Evolutionary conservation across 1,139 yeast species (phyloP).

Genomic region (Yarrowia galli): DNA sequence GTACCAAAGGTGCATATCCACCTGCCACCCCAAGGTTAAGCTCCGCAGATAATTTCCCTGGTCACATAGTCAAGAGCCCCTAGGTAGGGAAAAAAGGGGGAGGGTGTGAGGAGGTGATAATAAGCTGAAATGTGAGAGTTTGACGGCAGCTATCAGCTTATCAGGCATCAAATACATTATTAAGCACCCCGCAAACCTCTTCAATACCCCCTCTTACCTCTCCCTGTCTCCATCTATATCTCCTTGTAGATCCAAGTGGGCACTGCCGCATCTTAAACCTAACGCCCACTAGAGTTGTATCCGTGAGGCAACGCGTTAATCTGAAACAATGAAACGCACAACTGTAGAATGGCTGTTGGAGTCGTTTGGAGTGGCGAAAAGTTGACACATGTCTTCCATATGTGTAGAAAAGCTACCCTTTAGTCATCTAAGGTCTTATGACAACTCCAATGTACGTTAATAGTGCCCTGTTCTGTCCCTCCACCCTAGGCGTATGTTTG

Average conservation of each 20-base stretch:
- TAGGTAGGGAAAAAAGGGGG: slow-evolving; percentile 1
- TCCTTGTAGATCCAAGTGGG: slow-evolving; percentile 17
- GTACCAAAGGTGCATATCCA: not conserved
- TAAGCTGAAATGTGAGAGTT: not conserved
- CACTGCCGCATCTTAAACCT: slow-evolving; percentile 8
- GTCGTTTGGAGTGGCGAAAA: not conserved
- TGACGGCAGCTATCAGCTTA: not conserved
- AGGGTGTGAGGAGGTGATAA: not conserved
- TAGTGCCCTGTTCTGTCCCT: not conserved
- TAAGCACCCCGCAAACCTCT: too few relatives aligned
- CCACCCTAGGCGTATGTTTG: not conserved
- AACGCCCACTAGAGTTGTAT: not conserved
- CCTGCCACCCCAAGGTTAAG: not conserved
- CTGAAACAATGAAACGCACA: slow-evolving; percentile 17
- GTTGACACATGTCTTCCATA: not conserved
- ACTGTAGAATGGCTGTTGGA: not conserved
- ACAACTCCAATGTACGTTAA: too few relatives aligned
- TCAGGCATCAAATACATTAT: not conserved
- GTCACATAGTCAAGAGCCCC: slow-evolving; percentile 14
- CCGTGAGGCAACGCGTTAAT: slow-evolving; percentile 26
- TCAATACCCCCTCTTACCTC: not conserved
- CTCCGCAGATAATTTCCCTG: slow-evolving; percentile 26
- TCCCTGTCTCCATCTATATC: not conserved
- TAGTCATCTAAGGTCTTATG: not conserved
- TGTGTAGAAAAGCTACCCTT: not conserved